Evolutionary conservation across 2,329 filamentous ascomycete species (phyloP).

Genomic region (Tolypocladium ophioglossoides): DNA sequence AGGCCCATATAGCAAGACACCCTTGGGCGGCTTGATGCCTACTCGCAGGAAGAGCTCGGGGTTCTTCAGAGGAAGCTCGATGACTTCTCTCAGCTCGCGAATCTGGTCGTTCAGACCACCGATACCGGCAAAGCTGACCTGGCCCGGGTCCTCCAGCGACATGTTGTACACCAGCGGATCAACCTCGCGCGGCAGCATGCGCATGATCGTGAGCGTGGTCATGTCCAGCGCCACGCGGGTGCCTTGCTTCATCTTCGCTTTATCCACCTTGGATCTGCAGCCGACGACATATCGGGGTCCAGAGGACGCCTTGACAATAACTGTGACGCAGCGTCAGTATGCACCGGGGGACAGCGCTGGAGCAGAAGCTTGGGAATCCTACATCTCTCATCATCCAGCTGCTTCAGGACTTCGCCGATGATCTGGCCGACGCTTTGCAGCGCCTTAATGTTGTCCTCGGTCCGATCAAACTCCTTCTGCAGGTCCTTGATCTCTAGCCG

Average conservation of each 20-base stretch:
- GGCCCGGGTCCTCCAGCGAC: constrained; percentile 95
- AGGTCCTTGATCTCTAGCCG: constrained; percentile 93
- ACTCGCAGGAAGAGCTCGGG: constrained; percentile 94
- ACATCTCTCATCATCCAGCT: constrained; percentile 98
- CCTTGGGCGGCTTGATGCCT: constrained; percentile 97
- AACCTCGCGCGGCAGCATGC: constrained; percentile 96
- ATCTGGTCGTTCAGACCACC: constrained; percentile 98
- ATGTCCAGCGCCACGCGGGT: constrained; percentile 96
- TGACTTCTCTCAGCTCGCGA: constrained; percentile 91
- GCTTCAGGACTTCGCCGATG: constrained; percentile 97
- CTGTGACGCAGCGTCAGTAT: constrained; percentile 32
- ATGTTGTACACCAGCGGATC: constrained; percentile 99
- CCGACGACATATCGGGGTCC: constrained; percentile 97
- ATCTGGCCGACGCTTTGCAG: constrained; percentile 98
- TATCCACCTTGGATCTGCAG: constrained; percentile 97
- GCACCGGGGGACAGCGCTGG: not conserved
- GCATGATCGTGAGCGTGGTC: constrained; percentile 99
- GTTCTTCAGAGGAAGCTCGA: constrained; percentile 96
- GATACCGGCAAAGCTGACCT: constrained; percentile 96
- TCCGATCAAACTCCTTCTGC: constrained; percentile 90
- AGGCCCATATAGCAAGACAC: constrained; percentile 89
- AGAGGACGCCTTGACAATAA: constrained; percentile 97
- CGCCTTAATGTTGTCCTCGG: constrained; percentile 99
- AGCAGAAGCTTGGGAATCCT: constrained; percentile 22
- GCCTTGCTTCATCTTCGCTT: constrained; percentile 93